Percentiles rank a stretch among this genome's conserved stretches.
Conservation (phyloP, 768 basidiomycete species). For the Pholiota conissans region DNA sequence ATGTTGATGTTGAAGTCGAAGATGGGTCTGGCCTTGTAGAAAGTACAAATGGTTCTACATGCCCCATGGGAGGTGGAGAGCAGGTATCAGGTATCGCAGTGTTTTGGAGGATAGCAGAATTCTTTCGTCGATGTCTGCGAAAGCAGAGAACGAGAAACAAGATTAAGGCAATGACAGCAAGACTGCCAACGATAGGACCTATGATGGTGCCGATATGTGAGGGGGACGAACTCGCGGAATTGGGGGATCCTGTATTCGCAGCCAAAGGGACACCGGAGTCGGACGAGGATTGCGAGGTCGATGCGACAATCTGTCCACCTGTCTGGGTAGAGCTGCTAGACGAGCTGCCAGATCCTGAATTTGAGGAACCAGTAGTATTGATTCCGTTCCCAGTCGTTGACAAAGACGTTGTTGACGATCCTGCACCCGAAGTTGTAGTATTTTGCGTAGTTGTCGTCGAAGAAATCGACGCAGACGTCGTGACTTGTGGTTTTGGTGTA, state of each 20-base stretch:
- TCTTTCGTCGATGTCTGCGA: neutral
- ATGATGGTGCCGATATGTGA: neutral
- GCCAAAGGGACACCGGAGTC: neutral
- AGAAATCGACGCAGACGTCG: neutral
- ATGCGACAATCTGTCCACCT: neutral
- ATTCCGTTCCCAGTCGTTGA: neutral
- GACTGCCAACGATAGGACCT: neutral
- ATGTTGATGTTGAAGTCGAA: neutral
- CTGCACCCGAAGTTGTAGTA: neutral
- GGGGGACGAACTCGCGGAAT: neutral
- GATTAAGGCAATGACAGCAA: neutral
- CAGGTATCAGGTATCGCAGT: neutral
- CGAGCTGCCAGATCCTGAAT: neutral
- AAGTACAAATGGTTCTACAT: neutral
- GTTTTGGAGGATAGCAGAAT: neutral
- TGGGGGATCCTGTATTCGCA: neutral
- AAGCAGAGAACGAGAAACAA: neutral
- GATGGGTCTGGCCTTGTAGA: neutral
- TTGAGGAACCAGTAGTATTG: neutral
- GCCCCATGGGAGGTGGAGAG: neutral
- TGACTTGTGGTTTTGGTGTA: neutral
- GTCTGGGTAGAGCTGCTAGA: neutral
- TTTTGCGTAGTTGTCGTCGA: neutral
- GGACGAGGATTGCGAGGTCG: neutral
- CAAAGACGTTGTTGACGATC: neutral